Conservation (phyloP, 83 land plant species). For the Picea engelmannii region DNA sequence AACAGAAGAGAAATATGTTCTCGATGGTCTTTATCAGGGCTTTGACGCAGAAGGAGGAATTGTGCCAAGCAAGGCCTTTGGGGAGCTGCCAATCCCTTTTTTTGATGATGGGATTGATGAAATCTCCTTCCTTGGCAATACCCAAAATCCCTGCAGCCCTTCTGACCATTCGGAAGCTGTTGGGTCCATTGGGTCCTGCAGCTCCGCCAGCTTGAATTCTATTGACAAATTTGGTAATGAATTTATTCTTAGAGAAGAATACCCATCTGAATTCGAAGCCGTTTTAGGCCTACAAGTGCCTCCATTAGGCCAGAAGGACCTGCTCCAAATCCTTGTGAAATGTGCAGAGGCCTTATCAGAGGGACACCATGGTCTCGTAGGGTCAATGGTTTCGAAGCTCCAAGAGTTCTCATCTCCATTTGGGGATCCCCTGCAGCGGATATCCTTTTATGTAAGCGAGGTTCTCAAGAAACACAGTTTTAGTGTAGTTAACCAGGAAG, state of each 20-base stretch:
- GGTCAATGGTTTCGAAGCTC: background rate
- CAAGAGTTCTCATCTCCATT: constrained; percentile 12
- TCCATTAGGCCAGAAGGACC: constrained; percentile 10
- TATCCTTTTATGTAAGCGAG: constrained; percentile 17
- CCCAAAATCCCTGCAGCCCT: constrained; percentile 9
- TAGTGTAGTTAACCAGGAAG: background rate
- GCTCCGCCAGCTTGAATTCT: background rate
- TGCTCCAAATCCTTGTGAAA: constrained; percentile 12
- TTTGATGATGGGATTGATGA: constrained; percentile 13
- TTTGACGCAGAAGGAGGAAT: constrained; percentile 9
- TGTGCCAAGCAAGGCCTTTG: constrained; percentile 16
- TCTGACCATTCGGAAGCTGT: constrained; percentile 11
- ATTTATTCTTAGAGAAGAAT: background rate
- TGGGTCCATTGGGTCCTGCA: constrained; percentile 14
- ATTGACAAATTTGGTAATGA: constrained; percentile 1
- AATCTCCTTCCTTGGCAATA: constrained; percentile 2
- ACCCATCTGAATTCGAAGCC: constrained; percentile 12
- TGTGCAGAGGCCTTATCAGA: constrained; percentile 17
- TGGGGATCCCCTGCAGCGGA: constrained; percentile 18
- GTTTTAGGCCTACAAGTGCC: constrained; percentile 10
- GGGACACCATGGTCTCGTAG: background rate
- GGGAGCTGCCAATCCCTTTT: background rate
- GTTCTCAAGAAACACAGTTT: constrained; percentile 8
- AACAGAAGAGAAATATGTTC: constrained; percentile 13
- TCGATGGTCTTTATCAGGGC: constrained; percentile 16